Evolutionary conservation across 176 grass and related monocot species (phyloP).

Genomic region (Stipa capillata): DNA sequence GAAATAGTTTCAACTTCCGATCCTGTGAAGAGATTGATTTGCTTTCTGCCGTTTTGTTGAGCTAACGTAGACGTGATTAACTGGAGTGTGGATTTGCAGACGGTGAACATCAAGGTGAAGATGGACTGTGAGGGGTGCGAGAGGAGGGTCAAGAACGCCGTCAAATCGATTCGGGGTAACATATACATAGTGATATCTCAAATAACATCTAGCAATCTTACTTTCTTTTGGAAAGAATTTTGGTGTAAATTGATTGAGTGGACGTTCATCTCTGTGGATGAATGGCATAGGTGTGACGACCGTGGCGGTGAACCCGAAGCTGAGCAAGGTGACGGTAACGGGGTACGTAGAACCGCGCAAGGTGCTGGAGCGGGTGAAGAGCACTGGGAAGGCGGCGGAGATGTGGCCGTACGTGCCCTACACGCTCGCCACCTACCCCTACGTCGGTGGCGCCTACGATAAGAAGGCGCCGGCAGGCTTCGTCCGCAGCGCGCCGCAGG

Average conservation of each 20-base stretch:
- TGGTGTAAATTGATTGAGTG: neutral
- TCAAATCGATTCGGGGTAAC: constrained; percentile 50
- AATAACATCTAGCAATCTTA: neutral
- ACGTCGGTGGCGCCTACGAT: constrained; percentile 71
- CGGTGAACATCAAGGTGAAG: constrained; percentile 77
- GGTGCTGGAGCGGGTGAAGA: constrained; percentile 51
- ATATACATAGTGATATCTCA: neutral
- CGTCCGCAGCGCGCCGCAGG: constrained; percentile 51
- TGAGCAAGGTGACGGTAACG: constrained; percentile 60
- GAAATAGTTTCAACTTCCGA: neutral
- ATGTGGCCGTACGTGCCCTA: constrained; percentile 78
- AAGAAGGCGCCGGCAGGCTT: constrained; percentile 73
- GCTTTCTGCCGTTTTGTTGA: neutral
- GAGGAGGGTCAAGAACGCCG: constrained; percentile 58
- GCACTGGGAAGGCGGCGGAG: constrained; percentile 64
- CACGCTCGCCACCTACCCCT: constrained; percentile 54
- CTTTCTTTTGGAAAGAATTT: neutral
- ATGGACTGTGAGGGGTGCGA: constrained; percentile 92
- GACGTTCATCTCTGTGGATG: neutral
- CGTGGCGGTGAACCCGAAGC: constrained; percentile 62
- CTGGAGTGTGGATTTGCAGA: constrained; percentile 25
- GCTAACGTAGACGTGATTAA: neutral
- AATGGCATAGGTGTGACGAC: constrained; percentile 39
- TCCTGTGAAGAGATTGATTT: neutral
- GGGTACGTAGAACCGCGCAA: constrained; percentile 71